phyloP scores from a whole-genome alignment of 768 basidiomycete species.

The Suillus plorans region DNA sequence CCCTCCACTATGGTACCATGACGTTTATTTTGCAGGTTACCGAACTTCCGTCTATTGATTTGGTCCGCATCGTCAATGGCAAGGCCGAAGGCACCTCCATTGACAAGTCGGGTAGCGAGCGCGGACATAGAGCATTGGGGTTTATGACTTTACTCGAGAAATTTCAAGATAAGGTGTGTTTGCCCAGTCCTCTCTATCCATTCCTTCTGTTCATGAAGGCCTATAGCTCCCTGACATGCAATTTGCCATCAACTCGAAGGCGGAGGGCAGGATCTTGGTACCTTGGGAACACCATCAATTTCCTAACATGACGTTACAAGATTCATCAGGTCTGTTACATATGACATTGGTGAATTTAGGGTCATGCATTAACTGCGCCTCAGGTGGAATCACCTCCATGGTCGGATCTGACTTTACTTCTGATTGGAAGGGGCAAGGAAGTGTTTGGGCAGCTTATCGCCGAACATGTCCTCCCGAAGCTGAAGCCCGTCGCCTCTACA shows the following conservation, averaged over 20 bases:
- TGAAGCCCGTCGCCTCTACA: slow-evolving; percentile 80
- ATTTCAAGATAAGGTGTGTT: slow-evolving; percentile 60
- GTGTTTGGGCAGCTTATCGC: slow-evolving; percentile 92
- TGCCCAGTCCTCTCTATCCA: neutral
- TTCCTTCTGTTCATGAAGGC: neutral
- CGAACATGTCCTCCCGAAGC: slow-evolving; percentile 84
- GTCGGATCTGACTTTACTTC: slow-evolving; percentile 66
- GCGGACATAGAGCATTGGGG: slow-evolving; percentile 74
- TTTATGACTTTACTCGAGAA: slow-evolving; percentile 74
- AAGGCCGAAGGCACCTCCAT: slow-evolving; percentile 57
- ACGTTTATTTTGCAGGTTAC: slow-evolving; percentile 53
- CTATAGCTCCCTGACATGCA: slow-evolving; percentile 88
- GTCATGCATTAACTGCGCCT: neutral
- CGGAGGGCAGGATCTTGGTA: slow-evolving; percentile 90
- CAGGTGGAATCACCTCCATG: slow-evolving; percentile 54
- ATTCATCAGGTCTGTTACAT: slow-evolving; percentile 29
- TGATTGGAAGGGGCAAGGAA: slow-evolving; percentile 84
- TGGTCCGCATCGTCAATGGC: slow-evolving; percentile 78
- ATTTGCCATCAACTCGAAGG: slow-evolving; percentile 89
- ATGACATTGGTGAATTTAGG: neutral
- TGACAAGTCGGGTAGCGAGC: slow-evolving; percentile 57
- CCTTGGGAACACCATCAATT: slow-evolving; percentile 85
- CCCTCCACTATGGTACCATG: neutral
- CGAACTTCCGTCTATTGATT: slow-evolving; percentile 77
- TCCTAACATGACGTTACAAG: slow-evolving; percentile 62